These are phyloP conservation scores for Tylopilus felleus DNA, from an alignment of 768 basidiomycete genomes.

Conservation along the genomic window DNA sequence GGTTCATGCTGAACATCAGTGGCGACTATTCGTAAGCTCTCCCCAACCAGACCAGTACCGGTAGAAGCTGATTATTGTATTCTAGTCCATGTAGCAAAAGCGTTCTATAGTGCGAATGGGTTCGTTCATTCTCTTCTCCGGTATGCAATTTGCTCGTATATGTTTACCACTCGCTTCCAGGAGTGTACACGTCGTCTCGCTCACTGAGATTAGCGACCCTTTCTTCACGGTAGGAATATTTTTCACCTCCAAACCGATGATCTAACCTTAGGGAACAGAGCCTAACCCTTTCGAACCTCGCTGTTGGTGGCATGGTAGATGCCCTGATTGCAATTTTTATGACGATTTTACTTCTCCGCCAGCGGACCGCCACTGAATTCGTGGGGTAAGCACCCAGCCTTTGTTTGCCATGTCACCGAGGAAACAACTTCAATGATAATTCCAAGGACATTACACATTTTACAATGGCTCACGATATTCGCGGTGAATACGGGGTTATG, in stretches of 20 bases:
- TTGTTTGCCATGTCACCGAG: not conserved
- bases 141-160: not conserved
- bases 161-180: not conserved
- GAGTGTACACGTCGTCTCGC: not conserved
- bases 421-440: not conserved
- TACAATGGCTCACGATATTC: not conserved
- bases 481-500: no score
- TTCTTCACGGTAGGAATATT: not conserved
- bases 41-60: not conserved
- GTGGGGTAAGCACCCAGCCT: not conserved
- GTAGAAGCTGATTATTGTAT: not conserved
- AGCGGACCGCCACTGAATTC: not conserved
- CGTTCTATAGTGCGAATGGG: conserved; percentile 4
- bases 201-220: not conserved
- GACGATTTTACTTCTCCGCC: no score
- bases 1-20: not conserved
- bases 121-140: conserved; percentile 5
- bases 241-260: no score
- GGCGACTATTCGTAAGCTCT: not conserved
- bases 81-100: not conserved
- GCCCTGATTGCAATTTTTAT: no score
- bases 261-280: no score
- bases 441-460: not conserved
- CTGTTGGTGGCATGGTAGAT: no score
- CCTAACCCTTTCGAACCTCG: no score